Conservation (phyloP, 345 rosid genomes). For the Eucalyptus curtisii region DNA sequence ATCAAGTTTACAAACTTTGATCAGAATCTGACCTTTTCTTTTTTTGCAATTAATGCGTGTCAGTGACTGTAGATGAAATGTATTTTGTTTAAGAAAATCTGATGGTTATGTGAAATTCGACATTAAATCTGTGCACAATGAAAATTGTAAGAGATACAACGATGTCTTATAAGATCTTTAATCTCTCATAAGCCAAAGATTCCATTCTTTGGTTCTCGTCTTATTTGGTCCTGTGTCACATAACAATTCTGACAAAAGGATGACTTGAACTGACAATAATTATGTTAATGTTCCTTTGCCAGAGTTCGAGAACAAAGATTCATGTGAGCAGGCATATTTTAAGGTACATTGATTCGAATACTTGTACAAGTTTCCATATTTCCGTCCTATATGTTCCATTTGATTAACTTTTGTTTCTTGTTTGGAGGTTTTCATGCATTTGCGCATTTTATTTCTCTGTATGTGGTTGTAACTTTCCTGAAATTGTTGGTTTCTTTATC, state of each 20-base stretch:
- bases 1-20: neutral
- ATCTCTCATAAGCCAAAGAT: neutral
- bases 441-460: neutral
- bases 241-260: neutral
- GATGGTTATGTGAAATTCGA: neutral
- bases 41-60: neutral
- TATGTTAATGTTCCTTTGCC: neutral
- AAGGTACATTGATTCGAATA: conserved; percentile 34
- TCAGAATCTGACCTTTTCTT: too few species aligned
- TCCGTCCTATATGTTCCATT: neutral
- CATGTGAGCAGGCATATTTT: conserved; percentile 82
- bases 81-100: neutral
- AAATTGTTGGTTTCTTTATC: neutral
- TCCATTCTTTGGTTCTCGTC: neutral
- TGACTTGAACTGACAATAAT: neutral
- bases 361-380: neutral
- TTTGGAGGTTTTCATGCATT: neutral
- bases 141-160: neutral
- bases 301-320: conserved; percentile 72
- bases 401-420: neutral
- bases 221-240: neutral
- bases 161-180: neutral
- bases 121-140: neutral
- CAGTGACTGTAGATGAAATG: neutral
- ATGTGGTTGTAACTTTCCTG: neutral